Evolutionary conservation across 2,329 filamentous ascomycete species (phyloP), one percentile per base, ranked within the genome.

Genomic region (Metarhizium humberi): DNA sequence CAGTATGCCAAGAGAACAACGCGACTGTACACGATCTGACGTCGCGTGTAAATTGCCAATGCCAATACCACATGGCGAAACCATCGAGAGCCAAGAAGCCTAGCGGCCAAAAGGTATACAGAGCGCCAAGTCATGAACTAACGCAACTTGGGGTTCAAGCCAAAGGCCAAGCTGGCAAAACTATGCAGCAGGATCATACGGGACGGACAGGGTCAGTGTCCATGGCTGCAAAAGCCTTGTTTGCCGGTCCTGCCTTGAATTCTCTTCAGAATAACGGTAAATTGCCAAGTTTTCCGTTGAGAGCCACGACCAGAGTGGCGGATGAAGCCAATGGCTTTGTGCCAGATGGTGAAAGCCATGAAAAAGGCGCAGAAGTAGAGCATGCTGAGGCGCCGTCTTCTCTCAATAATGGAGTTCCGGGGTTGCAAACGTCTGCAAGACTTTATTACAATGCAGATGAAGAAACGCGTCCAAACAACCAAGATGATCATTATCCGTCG

Each of bases 401-500:
- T 40, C 11, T 40, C 14, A 16, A 16, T 40, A 16, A 16, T 40
- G 38, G 38, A 14, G 8, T 40, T 40, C 38, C 2, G 6, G 38
- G 13, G 13, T 16, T 4, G 10, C 38, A 40, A 40, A 11, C 5
- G 14, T 16, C 38, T 16, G 38, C 11, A 40, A 40, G 13, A 14
- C 38, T 16, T 4, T 5, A 5, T 40, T 16, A 16, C 38, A 40
- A 4, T 40, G 11, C 38, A 40, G 11, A 11, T 5, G 49, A 30
- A 43, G 38, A 43, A 32, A 16, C 50, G 3, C 36, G 8, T 25
- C 50, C 38, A 18, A 32, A 52, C 16, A 18, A 7, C 25, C 10
- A 16, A 13, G 7, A 48, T 66, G 8, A 60, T 66, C 29, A 58
- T 58, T 25, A 55, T 0, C 82, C 84, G 1, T 84, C 84, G 7